Evolutionary conservation across 2,329 filamentous ascomycete species (phyloP), one percentile per base, ranked within the genome.

Genomic region (Colletotrichum tamarilloi): DNA sequence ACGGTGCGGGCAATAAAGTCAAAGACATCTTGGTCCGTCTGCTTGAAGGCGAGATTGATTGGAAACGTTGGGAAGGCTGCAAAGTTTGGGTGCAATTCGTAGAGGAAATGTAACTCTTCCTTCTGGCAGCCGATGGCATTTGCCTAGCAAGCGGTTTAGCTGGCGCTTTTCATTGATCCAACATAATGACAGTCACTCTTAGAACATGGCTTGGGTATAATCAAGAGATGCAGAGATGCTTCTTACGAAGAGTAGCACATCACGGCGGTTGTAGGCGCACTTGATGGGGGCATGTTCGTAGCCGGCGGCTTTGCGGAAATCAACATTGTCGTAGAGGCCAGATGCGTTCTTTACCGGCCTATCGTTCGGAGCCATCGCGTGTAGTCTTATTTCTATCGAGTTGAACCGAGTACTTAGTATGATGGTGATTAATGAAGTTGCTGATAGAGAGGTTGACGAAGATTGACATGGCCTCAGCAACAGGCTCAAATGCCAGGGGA

Each of bases 11-110:
- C 77, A 75, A 82, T 80, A 75, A 84, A 85, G 76, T 85, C 81
- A 68, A 82, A 83, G 55, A 86, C 83, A 74, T 86, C 85, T 69
- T 85, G 82, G 63, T 83, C 81, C 6, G 84, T 84, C 76, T 84
- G 81, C 76, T 86, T 87, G 78, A 85, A 86, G 49, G 80, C 79
- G 5, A 86, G 80, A 68, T 85, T 85, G 75, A 85, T 82, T 32
- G 85, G 82, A 69, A 86, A 87, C 0, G 85, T 87, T n/a, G 85
- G 85, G 73, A 87, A 87, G 7, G 78, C 79, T 19, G 84, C 81
- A 59, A 87, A 86, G 24, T 80, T 77, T 5, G 84, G 84, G 46
- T 87, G 81, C 1, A 84, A 79, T 65, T 87, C 85, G 76, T 85
- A 85, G 24, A 84, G 78, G 71, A 85, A 84, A 72, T 86, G 85